A percentile compares a stretch with the other conserved stretches of the same genome.
Evolutionary conservation across 805 yeast species (phyloP).

Genomic region (Teunomyces barrocoloradensis): DNA sequence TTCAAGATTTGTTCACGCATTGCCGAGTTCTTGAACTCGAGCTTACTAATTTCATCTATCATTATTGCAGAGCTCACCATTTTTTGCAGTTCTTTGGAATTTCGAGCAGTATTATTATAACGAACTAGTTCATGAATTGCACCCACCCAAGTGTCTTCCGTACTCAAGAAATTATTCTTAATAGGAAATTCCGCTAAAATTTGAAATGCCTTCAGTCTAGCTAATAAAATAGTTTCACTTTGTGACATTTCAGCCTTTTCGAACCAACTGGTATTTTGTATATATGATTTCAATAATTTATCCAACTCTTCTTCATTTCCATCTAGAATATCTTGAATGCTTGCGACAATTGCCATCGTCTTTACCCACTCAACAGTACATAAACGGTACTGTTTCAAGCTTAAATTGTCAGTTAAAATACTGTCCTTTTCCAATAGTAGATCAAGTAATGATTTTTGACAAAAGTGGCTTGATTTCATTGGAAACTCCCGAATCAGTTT

Average conservation of each 20-base stretch:
- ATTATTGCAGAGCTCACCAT: slow-evolving; percentile 48
- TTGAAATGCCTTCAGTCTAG: slow-evolving; percentile 40
- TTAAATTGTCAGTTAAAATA: slow-evolving; percentile 7
- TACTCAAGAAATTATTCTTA: neutral
- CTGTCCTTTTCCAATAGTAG: slow-evolving; percentile 13
- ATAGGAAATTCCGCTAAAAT: slow-evolving; percentile 15
- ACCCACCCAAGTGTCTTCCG: slow-evolving; percentile 16
- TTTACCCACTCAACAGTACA: slow-evolving; percentile 17
- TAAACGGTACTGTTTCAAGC: slow-evolving; percentile 15
- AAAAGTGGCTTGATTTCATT: slow-evolving; percentile 8
- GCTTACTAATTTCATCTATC: slow-evolving; percentile 36
- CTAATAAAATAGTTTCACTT: slow-evolving; percentile 43
- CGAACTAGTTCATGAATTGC: slow-evolving; percentile 38
- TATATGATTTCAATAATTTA: slow-evolving; percentile 11
- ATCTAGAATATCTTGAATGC: slow-evolving; percentile 16
- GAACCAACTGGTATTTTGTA: slow-evolving; percentile 35
- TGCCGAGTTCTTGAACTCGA: slow-evolving; percentile 10
- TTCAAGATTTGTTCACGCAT: slow-evolving; percentile 8
- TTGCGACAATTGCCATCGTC: slow-evolving; percentile 27
- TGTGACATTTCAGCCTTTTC: slow-evolving; percentile 27
- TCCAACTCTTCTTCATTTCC: slow-evolving; percentile 8
- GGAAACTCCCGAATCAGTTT: slow-evolving; percentile 44
- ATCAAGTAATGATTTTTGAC: slow-evolving; percentile 19
- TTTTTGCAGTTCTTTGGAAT: slow-evolving; percentile 42
- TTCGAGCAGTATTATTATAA: slow-evolving; percentile 42